Conservation (phyloP, 495 filamentous ascomycete genomes). For the Neurospora cerealis region DNA sequence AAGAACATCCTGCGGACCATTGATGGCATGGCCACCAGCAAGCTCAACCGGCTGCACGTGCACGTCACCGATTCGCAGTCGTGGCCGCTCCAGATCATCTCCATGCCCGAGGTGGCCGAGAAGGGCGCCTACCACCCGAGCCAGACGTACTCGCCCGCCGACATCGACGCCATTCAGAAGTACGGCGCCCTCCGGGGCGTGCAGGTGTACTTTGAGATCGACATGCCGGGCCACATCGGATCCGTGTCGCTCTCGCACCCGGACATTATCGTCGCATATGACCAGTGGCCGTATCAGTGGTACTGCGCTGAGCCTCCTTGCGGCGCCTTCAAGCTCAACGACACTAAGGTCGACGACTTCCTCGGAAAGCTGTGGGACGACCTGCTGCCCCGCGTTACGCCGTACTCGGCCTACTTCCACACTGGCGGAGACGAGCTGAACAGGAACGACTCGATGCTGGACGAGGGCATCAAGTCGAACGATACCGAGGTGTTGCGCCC, state of each 20-base stretch:
- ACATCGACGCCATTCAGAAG: slow-evolving; percentile 52
- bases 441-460: slow-evolving; percentile 59
- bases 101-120: slow-evolving; percentile 55
- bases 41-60: slow-evolving; percentile 69
- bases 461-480: slow-evolving; percentile 58
- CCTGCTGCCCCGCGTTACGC: slow-evolving; percentile 57
- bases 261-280: slow-evolving; percentile 62
- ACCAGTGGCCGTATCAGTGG: slow-evolving; percentile 54
- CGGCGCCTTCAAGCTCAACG: slow-evolving; percentile 65
- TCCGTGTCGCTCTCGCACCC: slow-evolving; percentile 53
- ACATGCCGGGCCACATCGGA: slow-evolving; percentile 73
- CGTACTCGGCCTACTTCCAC: slow-evolving; percentile 65
- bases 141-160: slow-evolving; percentile 51
- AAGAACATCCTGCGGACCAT: slow-evolving; percentile 57
- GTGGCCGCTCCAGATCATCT: slow-evolving; percentile 71
- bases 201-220: slow-evolving; percentile 66
- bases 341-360: slow-evolving; percentile 53
- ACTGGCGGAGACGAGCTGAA: slow-evolving; percentile 81
- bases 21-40: slow-evolving; percentile 62
- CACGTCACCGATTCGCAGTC: slow-evolving; percentile 76
- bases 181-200: slow-evolving; percentile 60
- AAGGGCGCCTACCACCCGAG: slow-evolving; percentile 57
- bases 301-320: slow-evolving; percentile 70
- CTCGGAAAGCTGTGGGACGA: slow-evolving; percentile 59
- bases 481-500: slow-evolving; percentile 50